Base-by-base conservation (phyloP, 163 green algal genomes). In the Volvox carteri region DNA sequence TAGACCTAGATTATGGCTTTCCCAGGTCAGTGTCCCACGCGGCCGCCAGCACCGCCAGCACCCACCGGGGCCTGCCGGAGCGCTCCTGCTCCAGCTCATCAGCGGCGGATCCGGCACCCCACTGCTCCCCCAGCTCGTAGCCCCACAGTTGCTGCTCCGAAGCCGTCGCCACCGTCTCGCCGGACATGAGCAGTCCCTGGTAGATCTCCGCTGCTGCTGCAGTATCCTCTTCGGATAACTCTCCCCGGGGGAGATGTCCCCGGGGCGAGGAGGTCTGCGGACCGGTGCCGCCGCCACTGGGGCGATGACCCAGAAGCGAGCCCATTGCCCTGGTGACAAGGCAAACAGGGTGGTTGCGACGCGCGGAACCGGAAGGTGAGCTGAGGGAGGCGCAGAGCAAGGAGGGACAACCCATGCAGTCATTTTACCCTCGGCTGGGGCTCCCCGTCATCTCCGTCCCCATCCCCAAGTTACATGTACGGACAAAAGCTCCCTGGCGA, bases 131-230 rank as follows among this genome's bases (percentile, higher is more conserved):
- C n/a, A n/a, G n/a, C n/a, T n/a, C n/a, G n/a, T n/a, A n/a, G n/a
- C n/a, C n/a, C n/a, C n/a, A n/a, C n/a, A n/a, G n/a, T n/a, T n/a
- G n/a, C n/a, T n/a, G n/a, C n/a, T n/a, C n/a, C n/a, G n/a, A n/a
- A n/a, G n/a, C 44, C 46, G 73, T 28, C 41, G 23, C 44, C 28
- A 9, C 73, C 28, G 44, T 81, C 18, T 50, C 75, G 48, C 12
- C 75, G 12, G 52, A 42, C 35, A 85, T 33, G 44, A 84, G 23
- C 56, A 86, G 54, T 14, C 58, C 78, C 42, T 77, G 78, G 78
- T 86, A 86, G 42, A 86, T 48, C 33, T 65, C 78, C 5, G 78
- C 78, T 0, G 78, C 60, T 1, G 60, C 60, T 0, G 41, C 58
- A 1, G 48, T 65, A 62, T 76, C 44, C 37, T 75, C 60, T 5